Evolutionary conservation across 1,284 basidiomycete species (phyloP), one percentile per base, ranked within the genome.

Genomic region (Baeospora myosura): DNA sequence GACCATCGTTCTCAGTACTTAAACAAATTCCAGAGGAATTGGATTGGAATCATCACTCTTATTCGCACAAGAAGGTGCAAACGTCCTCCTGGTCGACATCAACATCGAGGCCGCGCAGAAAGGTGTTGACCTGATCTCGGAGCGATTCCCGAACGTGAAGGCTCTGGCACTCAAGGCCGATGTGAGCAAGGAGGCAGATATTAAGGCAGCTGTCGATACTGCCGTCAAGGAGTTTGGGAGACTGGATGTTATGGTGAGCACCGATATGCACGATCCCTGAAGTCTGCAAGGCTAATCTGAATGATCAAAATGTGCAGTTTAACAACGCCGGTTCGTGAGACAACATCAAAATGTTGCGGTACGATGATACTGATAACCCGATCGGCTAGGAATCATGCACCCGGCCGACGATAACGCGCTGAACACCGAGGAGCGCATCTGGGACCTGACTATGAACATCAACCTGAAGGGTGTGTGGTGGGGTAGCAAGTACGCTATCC

Each of bases 391-490:
- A 12, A 94, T 97, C 58, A 97, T 98, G 94, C 94, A 96, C 61
- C 83, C 90, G 8, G 78, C 71, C 17, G 94, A 98, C 58, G 93
- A 95, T 59, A 85, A 93, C 59, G 94, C 94, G 4, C 71, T 97
- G 55, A 93, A 91, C 62, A 98, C 94, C 11, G 91, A 95, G 55
- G 94, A 98, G 64, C 81, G 75, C 51, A 91, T 97, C 62, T 97
- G 94, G 93, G 90, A 95, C 61, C 70, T 92, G 44, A 92, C 89
- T 4, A 90, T 94, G 82, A 73, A 79, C 48, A 86, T 97, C 69
- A 98, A 98, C 63, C 79, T 95, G 60, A 98, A 98, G 66, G 94
- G 94, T 42, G 95, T 97, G 45, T 97, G 94, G 94, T 98, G 86
- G 81, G 94, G 95, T 34, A 94, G 88, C 75, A 96, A 97, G 65